Base-by-base conservation (phyloP, 768 basidiomycete genomes). In the Nevesoporus exiguus region DNA sequence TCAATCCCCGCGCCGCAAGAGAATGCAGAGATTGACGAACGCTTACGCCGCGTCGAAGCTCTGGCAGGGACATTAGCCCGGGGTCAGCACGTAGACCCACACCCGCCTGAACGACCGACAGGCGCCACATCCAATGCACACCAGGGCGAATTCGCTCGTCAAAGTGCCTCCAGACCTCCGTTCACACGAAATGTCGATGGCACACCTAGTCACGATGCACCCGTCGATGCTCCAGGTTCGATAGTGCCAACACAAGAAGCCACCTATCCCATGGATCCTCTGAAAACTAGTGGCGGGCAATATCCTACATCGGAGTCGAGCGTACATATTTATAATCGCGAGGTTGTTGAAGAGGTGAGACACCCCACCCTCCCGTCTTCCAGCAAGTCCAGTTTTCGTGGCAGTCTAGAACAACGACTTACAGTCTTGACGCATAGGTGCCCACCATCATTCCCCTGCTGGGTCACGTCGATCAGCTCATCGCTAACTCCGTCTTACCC, bases 1-100 rank as follows among this genome's bases (percentile, higher is more conserved):
- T 66, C 73, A 21, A 75, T 77, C 9, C 69, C 76, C 30, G 61
- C 65, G 19, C 60, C 66, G 33, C 58, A 61, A 39, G 73, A 78
- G 66, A 67, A 71, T 63, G 34, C 78, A 69, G 71, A 73, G 22
- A 52, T 70, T 19, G 51, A 62, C n/a, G 66, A 70, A 22, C 68
- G 70, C 3, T 47, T 66, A 51, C 43, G 31, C 2, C 54, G 46
- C 29, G 54, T 62, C 9, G 64, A 66, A 36, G 39, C 14, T 7
- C 24, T 66, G 14, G 33, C 52, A 19, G 51, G 36, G 31, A 54
- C 49, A 7, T 19, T 66, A 24, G 44, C 55, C 14, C 29, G 34
- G 10, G 45, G 44, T 33, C 61, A 40, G n/a, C 44, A 27, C 25
- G 43, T 1, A 1, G 15, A 41, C 2, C 2, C 11, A 6, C 27